Evolutionary conservation across 176 grass and related monocot genomes (phyloP), one percentile per base, ranked within the genome.

Genomic region (Calamus simplicifolius): DNA sequence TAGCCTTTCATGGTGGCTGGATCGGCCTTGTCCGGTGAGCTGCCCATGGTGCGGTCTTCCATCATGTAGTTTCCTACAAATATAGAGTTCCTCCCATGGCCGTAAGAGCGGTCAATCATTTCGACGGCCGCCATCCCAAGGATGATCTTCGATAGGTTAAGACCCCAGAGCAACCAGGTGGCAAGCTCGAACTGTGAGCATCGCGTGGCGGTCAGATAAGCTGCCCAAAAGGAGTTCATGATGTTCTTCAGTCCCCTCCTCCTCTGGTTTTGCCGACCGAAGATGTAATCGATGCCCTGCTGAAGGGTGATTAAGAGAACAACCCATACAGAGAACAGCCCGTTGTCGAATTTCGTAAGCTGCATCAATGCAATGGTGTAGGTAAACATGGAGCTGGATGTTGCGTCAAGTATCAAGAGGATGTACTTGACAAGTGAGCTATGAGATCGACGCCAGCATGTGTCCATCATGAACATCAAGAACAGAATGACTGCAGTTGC

Each of bases 11-110:
- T 82, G 0, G 59, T 81, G 15, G 0, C 19, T 0, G 74, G 78
- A 18, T 78, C 17, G 3, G n/a, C 29, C 14, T 2, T 4, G 1
- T 23, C 21, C 21, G 21, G 21, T 23, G 21, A 23, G 21, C 21
- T 23, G n/a, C 17, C 18, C 6, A 66, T 8, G 18, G 54, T 23
- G 55, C 74, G 64, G 56, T 72, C 82, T 38, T 71, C 52, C 49
- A 59, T 70, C 84, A 86, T 87, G 78, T 82, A 87, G 56, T 78
- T 78, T 23, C 74, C 83, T 5, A 86, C 56, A 4, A 86, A 65
- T 55, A 27, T 78, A 50, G 70, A 72, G 51, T 51, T 49, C 10
- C 53, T 48, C 8, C 53, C 8, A 27, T 74, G 77, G 28, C 27
- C 4, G 74, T 86, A 79, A n/a, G 83, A 23, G 1, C 21, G 21